phyloP scores from a whole-genome alignment of 257 asterid genomes.

The Scutellaria galericulata region DNA sequence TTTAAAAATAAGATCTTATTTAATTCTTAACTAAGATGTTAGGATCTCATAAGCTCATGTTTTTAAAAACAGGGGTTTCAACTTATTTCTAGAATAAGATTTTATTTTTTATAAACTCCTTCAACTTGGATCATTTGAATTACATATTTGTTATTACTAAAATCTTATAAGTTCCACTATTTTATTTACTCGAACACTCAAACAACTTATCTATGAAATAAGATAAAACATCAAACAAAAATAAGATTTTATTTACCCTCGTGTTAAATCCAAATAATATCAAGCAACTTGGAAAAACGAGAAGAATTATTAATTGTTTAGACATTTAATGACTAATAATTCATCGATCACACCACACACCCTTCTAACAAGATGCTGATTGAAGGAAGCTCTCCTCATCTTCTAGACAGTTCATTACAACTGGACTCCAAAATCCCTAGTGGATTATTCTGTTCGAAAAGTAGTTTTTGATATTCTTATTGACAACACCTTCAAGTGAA shows the following conservation, averaged over 20 bases:
- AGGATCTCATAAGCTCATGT: too few relatives aligned
- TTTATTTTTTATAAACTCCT: too few relatives aligned
- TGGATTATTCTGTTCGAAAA: neutral
- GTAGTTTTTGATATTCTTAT: neutral
- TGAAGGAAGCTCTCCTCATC: conserved; percentile 4
- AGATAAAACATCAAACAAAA: too few relatives aligned
- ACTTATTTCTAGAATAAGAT: too few relatives aligned
- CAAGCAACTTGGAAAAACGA: neutral
- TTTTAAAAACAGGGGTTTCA: too few relatives aligned
- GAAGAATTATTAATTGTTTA: neutral
- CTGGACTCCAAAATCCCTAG: neutral
- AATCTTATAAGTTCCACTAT: neutral
- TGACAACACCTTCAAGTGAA: conserved; percentile 21
- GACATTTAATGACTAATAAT: neutral
- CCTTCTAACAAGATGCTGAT: neutral
- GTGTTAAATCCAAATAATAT: neutral
- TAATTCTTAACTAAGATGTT: too few relatives aligned
- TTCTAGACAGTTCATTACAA: neutral
- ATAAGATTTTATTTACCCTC: neutral
- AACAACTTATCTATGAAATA: too few relatives aligned
- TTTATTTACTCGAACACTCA: neutral
- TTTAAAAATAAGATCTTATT: too few relatives aligned
- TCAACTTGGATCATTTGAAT: too few relatives aligned
- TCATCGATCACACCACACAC: neutral
- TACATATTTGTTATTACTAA: too few relatives aligned